Conservation (phyloP, 2,329 filamentous ascomycete species). For the Paracoccidioides brasiliensis region DNA sequence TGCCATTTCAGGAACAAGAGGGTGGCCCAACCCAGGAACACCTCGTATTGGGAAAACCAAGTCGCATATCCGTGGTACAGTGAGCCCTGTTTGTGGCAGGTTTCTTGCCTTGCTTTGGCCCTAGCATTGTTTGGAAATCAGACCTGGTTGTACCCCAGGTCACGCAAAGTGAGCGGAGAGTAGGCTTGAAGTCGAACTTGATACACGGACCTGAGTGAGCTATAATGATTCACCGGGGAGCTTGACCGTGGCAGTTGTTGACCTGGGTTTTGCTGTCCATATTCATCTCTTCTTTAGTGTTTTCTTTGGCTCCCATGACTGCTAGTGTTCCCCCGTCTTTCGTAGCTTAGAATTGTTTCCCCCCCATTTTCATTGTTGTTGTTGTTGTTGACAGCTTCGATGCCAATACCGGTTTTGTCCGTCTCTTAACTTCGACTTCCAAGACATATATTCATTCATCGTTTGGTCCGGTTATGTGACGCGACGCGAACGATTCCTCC, state of each 20-base stretch:
- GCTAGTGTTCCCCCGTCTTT: background rate
- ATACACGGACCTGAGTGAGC: background rate
- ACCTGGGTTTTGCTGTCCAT: background rate
- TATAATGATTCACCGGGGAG: background rate
- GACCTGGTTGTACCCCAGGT: background rate
- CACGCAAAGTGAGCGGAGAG: background rate
- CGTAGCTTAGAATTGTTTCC: background rate
- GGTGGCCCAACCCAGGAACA: background rate
- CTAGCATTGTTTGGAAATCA: background rate
- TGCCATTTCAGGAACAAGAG: background rate
- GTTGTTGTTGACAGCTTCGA: slow-evolving; percentile 1
- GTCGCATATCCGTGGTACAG: background rate
- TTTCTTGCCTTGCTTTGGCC: background rate
- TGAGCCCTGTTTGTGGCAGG: background rate
- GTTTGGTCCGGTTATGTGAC: slow-evolving; percentile 2
- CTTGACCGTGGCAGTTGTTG: background rate
- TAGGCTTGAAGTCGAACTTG: background rate
- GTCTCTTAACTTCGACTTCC: background rate
- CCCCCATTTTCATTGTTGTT: background rate
- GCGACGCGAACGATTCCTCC: background rate
- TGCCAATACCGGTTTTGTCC: background rate
- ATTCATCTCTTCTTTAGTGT: background rate
- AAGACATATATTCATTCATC: background rate
- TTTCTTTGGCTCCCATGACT: background rate
- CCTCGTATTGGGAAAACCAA: background rate